Evolutionary conservation across 1,284 basidiomycete genomes (phyloP).

Genomic region (Tetrapyrgos nigripes): DNA sequence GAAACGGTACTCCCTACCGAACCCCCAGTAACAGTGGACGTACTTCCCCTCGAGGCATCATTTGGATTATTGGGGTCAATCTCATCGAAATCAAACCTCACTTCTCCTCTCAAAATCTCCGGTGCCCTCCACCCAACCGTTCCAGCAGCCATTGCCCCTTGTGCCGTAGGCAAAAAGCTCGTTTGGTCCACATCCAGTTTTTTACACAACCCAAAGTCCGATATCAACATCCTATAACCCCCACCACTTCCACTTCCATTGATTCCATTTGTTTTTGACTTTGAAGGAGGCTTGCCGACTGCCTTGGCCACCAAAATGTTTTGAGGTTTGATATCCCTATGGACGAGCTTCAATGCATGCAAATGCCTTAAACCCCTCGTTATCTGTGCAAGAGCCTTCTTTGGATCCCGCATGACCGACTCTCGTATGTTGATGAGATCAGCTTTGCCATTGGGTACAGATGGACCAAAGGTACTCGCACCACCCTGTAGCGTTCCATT

Average conservation of each 20-base stretch:
- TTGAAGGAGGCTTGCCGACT: slow-evolving; percentile 1
- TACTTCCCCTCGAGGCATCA: slow-evolving; percentile 67
- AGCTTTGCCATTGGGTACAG: neutral
- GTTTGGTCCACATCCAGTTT: slow-evolving; percentile 93
- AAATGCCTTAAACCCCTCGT: slow-evolving; percentile 89
- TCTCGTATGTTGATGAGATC: slow-evolving; percentile 13
- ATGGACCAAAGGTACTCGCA: neutral
- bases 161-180: slow-evolving; percentile 84
- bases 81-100: slow-evolving; percentile 89
- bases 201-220: slow-evolving; percentile 94
- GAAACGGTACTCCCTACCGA: slow-evolving; percentile 20
- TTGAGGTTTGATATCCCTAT: slow-evolving; percentile 98
- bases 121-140: slow-evolving; percentile 96
- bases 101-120: slow-evolving; percentile 90
- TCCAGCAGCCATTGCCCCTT: slow-evolving; percentile 87
- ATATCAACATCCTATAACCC: slow-evolving; percentile 87
- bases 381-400: slow-evolving; percentile 88
- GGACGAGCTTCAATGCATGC: slow-evolving; percentile 95
- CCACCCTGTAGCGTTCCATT: neutral
- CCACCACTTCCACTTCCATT: slow-evolving; percentile 33
- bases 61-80: slow-evolving; percentile 53
- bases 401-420: slow-evolving; percentile 61
- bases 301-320: slow-evolving; percentile 93
- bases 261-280: slow-evolving; percentile 30
- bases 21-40: slow-evolving; percentile 53